These are phyloP conservation scores for Tagetes erecta DNA, from an alignment of 129 eudicot genomes.

Conservation along the genomic window DNA sequence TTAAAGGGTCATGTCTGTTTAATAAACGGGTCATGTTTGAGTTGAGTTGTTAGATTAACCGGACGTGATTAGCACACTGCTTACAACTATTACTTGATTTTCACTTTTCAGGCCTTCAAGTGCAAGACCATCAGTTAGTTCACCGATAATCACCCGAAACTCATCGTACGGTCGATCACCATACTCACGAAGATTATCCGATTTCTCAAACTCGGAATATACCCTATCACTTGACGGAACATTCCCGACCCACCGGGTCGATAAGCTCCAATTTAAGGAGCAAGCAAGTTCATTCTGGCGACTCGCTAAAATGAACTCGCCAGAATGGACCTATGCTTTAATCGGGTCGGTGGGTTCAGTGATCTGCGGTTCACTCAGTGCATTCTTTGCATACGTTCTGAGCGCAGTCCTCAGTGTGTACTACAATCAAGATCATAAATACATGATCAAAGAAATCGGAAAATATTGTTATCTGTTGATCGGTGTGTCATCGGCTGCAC, in stretches of 20 bases:
- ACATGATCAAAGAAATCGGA: conserved; percentile 68
- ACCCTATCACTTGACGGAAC: conserved; percentile 69
- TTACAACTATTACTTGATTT: conserved; percentile 22
- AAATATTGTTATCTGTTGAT: conserved; percentile 83
- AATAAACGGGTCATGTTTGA: neutral
- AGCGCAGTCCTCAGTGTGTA: conserved; percentile 92
- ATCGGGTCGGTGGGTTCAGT: conserved; percentile 87
- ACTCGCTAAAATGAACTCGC: conserved; percentile 91
- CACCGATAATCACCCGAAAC: conserved; percentile 90
- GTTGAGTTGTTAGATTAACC: neutral
- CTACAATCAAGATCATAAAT: conserved; percentile 77
- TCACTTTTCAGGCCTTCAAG: conserved; percentile 88
- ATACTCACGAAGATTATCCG: conserved; percentile 82
- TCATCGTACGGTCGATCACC: conserved; percentile 97
- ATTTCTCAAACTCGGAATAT: conserved; percentile 92
- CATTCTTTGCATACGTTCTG: conserved; percentile 91
- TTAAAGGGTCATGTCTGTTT: neutral
- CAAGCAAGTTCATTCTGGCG: conserved; percentile 91
- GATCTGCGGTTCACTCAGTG: conserved; percentile 85
- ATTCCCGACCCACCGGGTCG: conserved; percentile 63
- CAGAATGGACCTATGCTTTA: conserved; percentile 90
- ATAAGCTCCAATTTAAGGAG: conserved; percentile 83
- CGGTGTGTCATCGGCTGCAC: conserved; percentile 88
- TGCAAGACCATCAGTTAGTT: conserved; percentile 95
- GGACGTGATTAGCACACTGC: neutral